Conservation (phyloP, 441 rosid species). For the Populus trichocarpa region DNA sequence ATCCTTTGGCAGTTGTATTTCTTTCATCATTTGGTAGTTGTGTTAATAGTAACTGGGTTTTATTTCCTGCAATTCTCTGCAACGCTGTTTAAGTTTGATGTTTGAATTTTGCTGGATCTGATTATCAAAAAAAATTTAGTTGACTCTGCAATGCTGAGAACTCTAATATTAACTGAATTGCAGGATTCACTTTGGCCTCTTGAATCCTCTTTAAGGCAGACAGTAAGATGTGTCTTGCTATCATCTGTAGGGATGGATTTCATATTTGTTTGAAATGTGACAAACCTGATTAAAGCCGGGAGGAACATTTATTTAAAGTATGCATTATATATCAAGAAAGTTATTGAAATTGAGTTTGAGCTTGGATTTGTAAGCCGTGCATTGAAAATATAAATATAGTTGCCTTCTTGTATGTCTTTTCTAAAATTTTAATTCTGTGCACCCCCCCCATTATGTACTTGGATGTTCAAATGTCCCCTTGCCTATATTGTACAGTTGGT, state of each 20-base stretch:
- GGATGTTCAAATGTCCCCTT: neutral
- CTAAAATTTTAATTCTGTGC: neutral
- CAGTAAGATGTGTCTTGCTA: neutral
- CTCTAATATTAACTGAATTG: conserved; percentile 16
- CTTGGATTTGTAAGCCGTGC: too few relatives aligned
- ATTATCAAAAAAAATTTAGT: conserved; percentile 9
- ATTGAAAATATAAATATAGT: too few relatives aligned
- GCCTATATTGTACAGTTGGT: neutral
- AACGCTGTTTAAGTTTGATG: conserved; percentile 8
- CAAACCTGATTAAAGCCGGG: neutral
- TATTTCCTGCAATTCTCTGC: conserved; percentile 12
- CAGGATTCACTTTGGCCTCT: conserved; percentile 9
- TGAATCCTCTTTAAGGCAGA: conserved; percentile 3
- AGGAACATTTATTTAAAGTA: neutral
- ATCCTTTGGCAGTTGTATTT: conserved; percentile 44
- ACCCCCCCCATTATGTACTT: neutral
- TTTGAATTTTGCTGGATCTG: conserved; percentile 16
- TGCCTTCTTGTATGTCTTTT: too few relatives aligned
- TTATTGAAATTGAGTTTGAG: neutral
- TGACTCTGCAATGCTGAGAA: conserved; percentile 10
- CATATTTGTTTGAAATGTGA: neutral
- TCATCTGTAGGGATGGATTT: neutral
- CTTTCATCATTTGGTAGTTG: conserved; percentile 41
- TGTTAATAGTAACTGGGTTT: conserved; percentile 32
- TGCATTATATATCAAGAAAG: neutral